These are phyloP conservation scores for Exophiala phaeomuriformis DNA, from an alignment of 2,329 filamentous ascomycete genomes.

Conservation along the genomic window DNA sequence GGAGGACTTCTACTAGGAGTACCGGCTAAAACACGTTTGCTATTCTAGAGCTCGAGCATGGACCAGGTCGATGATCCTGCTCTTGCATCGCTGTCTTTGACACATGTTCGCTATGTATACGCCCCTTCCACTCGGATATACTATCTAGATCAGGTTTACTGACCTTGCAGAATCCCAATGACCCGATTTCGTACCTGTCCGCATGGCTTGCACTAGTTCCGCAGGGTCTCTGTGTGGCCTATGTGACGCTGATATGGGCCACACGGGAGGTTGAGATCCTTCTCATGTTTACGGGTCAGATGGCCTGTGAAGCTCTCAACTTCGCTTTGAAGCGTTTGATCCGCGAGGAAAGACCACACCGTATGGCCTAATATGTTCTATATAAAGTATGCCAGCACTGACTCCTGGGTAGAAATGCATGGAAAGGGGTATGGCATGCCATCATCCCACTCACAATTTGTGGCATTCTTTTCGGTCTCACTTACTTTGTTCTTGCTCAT, in stretches of 20 bases:
- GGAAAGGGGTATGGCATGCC: slow-evolving; percentile 98
- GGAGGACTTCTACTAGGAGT: too few species aligned
- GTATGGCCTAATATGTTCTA: slow-evolving; percentile 42
- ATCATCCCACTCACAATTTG: slow-evolving; percentile 88
- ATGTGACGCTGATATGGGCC: slow-evolving; percentile 82
- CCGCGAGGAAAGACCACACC: slow-evolving; percentile 79
- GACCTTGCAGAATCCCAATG: slow-evolving; percentile 64
- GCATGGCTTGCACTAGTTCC: slow-evolving; percentile 92
- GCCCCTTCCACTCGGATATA: not conserved
- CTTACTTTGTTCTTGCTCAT: slow-evolving; percentile 76
- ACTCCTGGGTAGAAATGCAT: slow-evolving; percentile 52
- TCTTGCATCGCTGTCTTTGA: slow-evolving; percentile 83
- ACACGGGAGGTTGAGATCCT: slow-evolving; percentile 83
- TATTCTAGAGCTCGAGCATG: not conserved
- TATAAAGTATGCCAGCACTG: not conserved
- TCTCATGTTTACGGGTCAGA: slow-evolving; percentile 85
- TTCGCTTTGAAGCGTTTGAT: slow-evolving; percentile 83
- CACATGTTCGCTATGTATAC: slow-evolving; percentile 89
- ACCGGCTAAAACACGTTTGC: not conserved
- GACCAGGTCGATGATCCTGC: slow-evolving; percentile 37
- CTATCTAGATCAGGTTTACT: slow-evolving; percentile 7
- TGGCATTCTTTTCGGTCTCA: slow-evolving; percentile 81
- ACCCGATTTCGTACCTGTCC: slow-evolving; percentile 76
- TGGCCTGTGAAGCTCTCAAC: slow-evolving; percentile 86
- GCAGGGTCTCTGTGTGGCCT: slow-evolving; percentile 82